Conservation (phyloP, 78 protist species). For the Monosiga brevicollis region DNA sequence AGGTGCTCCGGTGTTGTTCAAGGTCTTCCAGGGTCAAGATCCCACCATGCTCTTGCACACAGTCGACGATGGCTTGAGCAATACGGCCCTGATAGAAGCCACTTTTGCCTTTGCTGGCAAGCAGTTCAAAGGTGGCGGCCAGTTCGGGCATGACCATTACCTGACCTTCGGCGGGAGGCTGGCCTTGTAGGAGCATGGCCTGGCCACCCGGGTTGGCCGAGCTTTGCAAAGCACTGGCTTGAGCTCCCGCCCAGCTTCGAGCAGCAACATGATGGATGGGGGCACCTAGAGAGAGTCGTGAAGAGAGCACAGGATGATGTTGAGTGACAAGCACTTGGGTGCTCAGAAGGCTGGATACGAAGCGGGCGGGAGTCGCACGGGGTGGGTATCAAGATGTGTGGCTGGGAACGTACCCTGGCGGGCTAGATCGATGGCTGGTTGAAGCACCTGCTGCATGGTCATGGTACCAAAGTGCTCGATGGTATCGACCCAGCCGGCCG, state of each 20-base stretch:
- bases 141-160: neutral
- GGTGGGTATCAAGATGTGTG: neutral
- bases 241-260: neutral
- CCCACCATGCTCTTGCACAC: constrained; percentile 41
- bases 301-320: no score
- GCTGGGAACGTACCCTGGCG: constrained; percentile 33
- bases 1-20: constrained; percentile 25
- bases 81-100: constrained; percentile 58
- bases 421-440: constrained; percentile 57
- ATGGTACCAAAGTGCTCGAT: constrained; percentile 48
- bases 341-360: no score
- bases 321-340: no score
- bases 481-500: constrained; percentile 67
- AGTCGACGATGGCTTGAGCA: constrained; percentile 57
- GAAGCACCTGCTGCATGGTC: constrained; percentile 21
- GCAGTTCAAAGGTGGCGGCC: neutral
- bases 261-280: neutral
- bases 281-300: neutral
- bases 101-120: constrained; percentile 45
- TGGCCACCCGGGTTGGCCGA: neutral
- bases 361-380: neutral
- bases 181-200: neutral
- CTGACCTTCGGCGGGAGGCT: neutral
- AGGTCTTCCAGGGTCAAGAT: constrained; percentile 53
- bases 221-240: neutral